A percentile compares a stretch with the other conserved stretches of the same genome.
phyloP scores from a whole-genome alignment of 164 flowering plant species.

The Annona cherimola region DNA sequence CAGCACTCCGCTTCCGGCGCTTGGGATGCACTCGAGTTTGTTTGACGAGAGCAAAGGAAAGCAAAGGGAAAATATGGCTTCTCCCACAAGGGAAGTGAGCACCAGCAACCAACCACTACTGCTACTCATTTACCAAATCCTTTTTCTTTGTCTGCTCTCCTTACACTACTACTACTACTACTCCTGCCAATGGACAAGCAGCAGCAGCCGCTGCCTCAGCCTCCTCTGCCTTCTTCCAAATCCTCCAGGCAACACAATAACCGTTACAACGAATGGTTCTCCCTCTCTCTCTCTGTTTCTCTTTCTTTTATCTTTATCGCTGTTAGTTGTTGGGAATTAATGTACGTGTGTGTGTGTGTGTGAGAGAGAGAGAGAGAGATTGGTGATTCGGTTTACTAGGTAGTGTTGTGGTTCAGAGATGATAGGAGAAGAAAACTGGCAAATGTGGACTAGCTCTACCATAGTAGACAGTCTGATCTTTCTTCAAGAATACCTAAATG shows the following conservation, averaged over 20 bases:
- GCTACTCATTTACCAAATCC: no score
- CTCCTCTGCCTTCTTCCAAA: neutral
- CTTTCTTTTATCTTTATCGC: neutral
- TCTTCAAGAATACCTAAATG: no score
- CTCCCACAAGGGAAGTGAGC: no score
- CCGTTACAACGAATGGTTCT: neutral
- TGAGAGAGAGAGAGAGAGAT: neutral
- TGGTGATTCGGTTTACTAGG: neutral
- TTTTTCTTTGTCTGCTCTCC: no score
- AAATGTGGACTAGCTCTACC: neutral
- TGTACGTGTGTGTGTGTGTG: no score
- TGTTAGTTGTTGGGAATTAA: neutral
- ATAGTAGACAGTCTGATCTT: no score
- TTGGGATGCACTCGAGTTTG: no score
- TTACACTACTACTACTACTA: neutral
- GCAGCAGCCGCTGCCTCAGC: neutral
- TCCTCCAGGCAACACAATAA: neutral
- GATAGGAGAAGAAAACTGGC: neutral
- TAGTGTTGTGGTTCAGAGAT: neutral
- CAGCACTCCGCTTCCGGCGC: no score
- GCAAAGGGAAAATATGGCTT: no score
- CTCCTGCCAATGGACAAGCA: neutral
- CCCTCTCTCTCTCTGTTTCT: neutral
- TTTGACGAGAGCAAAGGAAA: no score
- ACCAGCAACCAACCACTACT: no score